Evolutionary conservation across 139 green algal species (phyloP).

Genomic region (Choricystis sp.): DNA sequence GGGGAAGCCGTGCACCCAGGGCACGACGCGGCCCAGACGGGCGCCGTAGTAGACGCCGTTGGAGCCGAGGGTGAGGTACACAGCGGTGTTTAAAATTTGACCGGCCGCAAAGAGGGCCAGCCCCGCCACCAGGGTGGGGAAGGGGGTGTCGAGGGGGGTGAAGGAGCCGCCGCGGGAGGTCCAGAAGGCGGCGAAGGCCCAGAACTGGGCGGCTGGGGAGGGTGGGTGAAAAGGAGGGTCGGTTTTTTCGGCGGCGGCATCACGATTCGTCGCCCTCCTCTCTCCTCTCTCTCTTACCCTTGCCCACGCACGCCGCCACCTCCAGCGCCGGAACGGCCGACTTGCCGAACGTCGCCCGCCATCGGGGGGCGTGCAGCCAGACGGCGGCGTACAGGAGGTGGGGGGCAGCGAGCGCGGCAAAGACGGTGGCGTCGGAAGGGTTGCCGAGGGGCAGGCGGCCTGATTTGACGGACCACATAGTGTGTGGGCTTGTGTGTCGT

Average conservation of each 20-base stretch:
- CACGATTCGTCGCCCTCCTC: background rate
- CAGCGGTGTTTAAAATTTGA: conserved; percentile 55
- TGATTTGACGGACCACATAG: too few species aligned
- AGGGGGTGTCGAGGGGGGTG: background rate
- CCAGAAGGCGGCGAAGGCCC: conserved; percentile 14
- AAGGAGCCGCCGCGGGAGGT: conserved; percentile 12
- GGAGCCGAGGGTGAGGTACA: conserved; percentile 51
- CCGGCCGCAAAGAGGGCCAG: background rate
- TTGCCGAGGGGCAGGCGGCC: too few species aligned
- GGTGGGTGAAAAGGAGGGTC: background rate
- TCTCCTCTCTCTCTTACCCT: conserved; percentile 16
- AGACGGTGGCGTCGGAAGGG: background rate
- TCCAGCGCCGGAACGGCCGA: conserved; percentile 30
- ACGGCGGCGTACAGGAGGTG: conserved; percentile 56
- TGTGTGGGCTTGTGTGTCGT: too few species aligned
- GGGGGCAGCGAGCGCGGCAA: conserved; percentile 24
- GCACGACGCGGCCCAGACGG: conserved; percentile 45
- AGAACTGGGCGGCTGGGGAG: conserved; percentile 16
- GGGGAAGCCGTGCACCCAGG: conserved; percentile 61
- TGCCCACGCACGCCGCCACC: conserved; percentile 23
- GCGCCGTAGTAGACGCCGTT: conserved; percentile 71
- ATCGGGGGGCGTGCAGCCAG: conserved; percentile 34
- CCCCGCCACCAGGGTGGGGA: background rate
- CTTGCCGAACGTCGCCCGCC: conserved; percentile 26
- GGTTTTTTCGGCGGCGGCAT: background rate